These are phyloP conservation scores for Trichomonascaceae sp. DNA, from an alignment of 1,139 yeast species.

Conservation along the genomic window DNA sequence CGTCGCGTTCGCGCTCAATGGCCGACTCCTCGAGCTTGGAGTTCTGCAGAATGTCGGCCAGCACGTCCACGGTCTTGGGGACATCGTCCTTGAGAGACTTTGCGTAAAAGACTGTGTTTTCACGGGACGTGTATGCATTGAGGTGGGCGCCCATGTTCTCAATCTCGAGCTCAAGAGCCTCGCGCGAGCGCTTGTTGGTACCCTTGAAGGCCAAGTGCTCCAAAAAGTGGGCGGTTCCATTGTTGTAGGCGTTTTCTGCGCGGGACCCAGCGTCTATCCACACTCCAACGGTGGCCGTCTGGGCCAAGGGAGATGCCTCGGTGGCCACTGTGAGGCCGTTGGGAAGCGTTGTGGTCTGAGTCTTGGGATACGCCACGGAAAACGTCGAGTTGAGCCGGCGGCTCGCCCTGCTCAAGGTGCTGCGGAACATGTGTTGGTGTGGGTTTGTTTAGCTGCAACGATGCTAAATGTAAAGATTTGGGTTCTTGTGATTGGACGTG, in stretches of 20 bases:
- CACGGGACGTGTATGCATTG: conserved; percentile 95
- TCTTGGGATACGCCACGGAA: conserved; percentile 29
- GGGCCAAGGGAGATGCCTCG: conserved; percentile 74
- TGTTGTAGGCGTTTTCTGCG: conserved; percentile 71
- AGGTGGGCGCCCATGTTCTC: conserved; percentile 95
- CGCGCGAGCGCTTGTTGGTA: conserved; percentile 69
- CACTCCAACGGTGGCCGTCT: conserved; percentile 94
- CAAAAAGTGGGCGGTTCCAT: conserved; percentile 94
- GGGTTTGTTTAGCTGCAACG: conserved; percentile 13
- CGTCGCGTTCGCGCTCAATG: conserved; percentile 91
- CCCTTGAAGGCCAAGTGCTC: conserved; percentile 97
- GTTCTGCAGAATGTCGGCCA: conserved; percentile 79
- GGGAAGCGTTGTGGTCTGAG: conserved; percentile 48
- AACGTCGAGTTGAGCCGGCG: conserved; percentile 14
- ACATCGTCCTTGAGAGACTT: conserved; percentile 73
- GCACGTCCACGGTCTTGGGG: conserved; percentile 73
- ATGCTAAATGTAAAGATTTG: conserved; percentile 16
- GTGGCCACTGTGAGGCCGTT: conserved; percentile 94
- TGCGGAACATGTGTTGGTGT: conserved; percentile 5
- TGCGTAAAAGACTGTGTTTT: conserved; percentile 93
- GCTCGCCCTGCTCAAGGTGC: conserved; percentile 5
- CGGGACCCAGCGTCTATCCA: conserved; percentile 98
- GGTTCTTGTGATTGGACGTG: conserved; percentile 1
- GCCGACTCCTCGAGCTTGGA: conserved; percentile 74
- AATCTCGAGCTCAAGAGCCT: conserved; percentile 76